Evolutionary conservation across 805 yeast species (phyloP), one percentile per base, ranked within the genome.

Genomic region (Hanseniaspora vineae): DNA sequence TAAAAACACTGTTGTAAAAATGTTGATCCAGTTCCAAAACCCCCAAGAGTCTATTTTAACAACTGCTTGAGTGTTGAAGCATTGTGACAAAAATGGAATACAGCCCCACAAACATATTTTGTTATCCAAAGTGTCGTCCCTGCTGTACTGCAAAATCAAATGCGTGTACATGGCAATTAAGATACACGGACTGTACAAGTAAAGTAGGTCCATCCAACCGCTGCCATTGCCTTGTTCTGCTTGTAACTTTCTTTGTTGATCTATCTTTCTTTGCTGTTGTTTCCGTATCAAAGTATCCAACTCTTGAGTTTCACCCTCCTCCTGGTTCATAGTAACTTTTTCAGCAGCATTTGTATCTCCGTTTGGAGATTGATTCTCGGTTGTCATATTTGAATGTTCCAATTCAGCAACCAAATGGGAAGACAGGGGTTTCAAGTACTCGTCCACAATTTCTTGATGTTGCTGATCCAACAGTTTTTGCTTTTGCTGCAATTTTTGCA

Each of bases 11-110:
- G 95, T 84, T 46, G 82, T 74, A 54, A 82, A 79, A 70, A 90
- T 84, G 61, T 90, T 90, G 50, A 85, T 76, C 97, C 97, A 90
- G 57, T 89, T 86, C 97, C 98, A 90, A 61, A 92, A 84, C 57
- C 87, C 88, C 86, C 95, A 84, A n/a, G 96, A 82, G 60, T 80
- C 73, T 42, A 75, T 69, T 46, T 65, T 53, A 2, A 69, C 31
- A 42, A 48, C 42, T 32, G 45, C 46, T 18, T 51, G 51, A 6
- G 42, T 35, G 18, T 52, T 50, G 19, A 55, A 54, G 76, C 76
- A 71, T 61, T 46, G 52, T 29, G 46, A 50, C 31, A 15, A 47
- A 42, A 48, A 51, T 32, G 45, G 44, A 18, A 44, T 32, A 42
- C 75, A 68, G 3, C 77, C 77, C 83, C 83, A 79, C 19, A 80